Conservation (phyloP, 305 asterid genomes). For the Fraxinus paxiana region DNA sequence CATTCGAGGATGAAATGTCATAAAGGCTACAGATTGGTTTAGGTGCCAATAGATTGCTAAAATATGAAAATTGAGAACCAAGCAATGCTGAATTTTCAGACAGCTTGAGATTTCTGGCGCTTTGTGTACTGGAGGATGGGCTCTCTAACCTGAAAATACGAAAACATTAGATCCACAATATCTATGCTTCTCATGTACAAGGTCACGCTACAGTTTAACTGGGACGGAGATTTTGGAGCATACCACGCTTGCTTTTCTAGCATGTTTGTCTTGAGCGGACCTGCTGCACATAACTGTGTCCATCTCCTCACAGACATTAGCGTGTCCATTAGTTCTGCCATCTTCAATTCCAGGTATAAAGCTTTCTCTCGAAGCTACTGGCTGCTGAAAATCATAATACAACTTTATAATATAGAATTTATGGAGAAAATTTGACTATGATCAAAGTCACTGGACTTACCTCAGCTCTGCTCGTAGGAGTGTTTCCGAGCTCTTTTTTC, state of each 20-base stretch:
- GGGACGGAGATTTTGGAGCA: neutral
- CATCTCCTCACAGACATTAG: slow-evolving; percentile 29
- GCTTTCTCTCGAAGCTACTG: slow-evolving; percentile 80
- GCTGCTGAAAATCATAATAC: slow-evolving; percentile 41
- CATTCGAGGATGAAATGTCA: neutral
- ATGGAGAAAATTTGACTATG: neutral
- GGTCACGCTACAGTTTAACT: neutral
- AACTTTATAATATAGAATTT: neutral
- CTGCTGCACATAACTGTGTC: slow-evolving; percentile 44
- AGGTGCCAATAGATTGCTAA: neutral
- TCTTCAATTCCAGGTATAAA: slow-evolving; percentile 40
- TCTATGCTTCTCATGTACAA: neutral
- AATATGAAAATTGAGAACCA: neutral
- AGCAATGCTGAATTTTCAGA: slow-evolving; percentile 24
- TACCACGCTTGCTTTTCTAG: slow-evolving; percentile 85
- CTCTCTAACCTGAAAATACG: slow-evolving; percentile 62
- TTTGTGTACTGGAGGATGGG: slow-evolving; percentile 65
- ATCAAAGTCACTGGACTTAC: slow-evolving; percentile 24
- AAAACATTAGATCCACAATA: neutral
- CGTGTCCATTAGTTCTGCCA: slow-evolving; percentile 34
- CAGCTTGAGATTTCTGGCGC: slow-evolving; percentile 66
- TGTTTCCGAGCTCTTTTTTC: slow-evolving; percentile 47
- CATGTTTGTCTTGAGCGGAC: slow-evolving; percentile 61
- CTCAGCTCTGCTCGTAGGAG: slow-evolving; percentile 73
- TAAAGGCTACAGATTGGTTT: neutral